Evolutionary conservation across 495 filamentous ascomycete species (phyloP), one percentile per base, ranked within the genome.

Genomic region (Lophiostoma macrostomum): DNA sequence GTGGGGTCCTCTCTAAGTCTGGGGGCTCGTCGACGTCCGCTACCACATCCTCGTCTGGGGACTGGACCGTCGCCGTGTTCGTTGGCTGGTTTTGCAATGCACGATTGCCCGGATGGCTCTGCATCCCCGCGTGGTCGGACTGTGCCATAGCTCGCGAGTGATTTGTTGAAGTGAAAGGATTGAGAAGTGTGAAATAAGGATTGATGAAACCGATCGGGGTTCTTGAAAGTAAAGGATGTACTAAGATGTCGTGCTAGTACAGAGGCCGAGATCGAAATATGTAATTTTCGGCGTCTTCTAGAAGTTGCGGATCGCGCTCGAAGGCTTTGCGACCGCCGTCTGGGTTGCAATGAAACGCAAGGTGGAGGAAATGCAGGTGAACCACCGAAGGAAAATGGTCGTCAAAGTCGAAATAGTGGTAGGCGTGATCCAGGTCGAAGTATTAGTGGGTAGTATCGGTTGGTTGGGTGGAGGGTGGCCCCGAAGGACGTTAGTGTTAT

Each of bases 401-500:
- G n/a, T n/a, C n/a, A 37, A 37, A 37, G 5, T 14, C 34, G 34
- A 18, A 14, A 14, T 37, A 13, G 8, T 20, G 4, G 19, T 22
- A 30, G 41, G n/a, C 10, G 20, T 31, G 6, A 30, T 35, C 22
- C 11, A 29, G 47, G 19, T 20, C 14, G 43, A 18, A 36, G 30
- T 39, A 36, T 50, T 39, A 39, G 25, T 50, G 25, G 25, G 22
- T 49, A 20, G 36, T 22, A n/a, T 27, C 12, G 29, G 19, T 42
- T 24, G 19, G 14, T 44, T 27, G 34, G 53, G 43, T 19, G 23
- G 42, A 16, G 47, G 20, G 48, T 49, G 58, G 63, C 66, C 67
- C 68, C 68, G 63, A 56, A 61, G 67, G 65, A 69, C 64, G 31
- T 42, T 44, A 22, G 18, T 40, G 57, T 56, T 71, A 71, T 69